phyloP scores from a whole-genome alignment of 305 asterid species.

The Fraxinus angustifolia region DNA sequence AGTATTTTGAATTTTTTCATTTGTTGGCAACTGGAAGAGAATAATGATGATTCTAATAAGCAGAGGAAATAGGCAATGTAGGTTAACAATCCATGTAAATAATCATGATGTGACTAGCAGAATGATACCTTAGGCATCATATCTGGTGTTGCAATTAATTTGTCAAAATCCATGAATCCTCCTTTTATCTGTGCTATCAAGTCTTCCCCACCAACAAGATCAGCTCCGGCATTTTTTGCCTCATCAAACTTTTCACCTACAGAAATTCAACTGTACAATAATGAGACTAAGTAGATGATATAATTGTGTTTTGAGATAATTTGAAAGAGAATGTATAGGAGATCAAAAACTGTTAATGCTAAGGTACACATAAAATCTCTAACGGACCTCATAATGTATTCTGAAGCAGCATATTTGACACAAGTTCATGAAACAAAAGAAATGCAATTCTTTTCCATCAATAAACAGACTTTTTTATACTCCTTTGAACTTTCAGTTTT shows the following conservation, averaged over 20 bases:
- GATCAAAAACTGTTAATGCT: background rate
- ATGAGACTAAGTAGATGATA: conserved; percentile 23
- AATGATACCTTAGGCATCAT: conserved; percentile 91
- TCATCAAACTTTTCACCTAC: conserved; percentile 94
- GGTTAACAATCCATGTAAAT: background rate
- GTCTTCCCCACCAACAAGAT: conserved; percentile 95
- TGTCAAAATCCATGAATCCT: conserved; percentile 94
- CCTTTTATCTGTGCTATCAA: conserved; percentile 81
- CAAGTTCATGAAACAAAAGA: background rate
- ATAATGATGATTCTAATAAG: background rate
- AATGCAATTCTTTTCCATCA: background rate
- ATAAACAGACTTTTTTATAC: background rate
- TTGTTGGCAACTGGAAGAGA: background rate
- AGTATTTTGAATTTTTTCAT: background rate
- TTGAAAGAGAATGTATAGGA: background rate
- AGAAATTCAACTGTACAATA: conserved; percentile 27
- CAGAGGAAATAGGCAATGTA: background rate
- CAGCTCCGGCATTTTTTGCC: conserved; percentile 97
- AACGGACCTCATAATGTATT: background rate
- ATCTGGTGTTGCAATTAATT: conserved; percentile 93
- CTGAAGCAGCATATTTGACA: conserved; percentile 1
- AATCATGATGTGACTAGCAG: background rate
- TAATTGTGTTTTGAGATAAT: conserved; percentile 14
- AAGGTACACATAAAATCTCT: background rate
- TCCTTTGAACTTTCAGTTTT: background rate